Evolutionary conservation across 352 stramenopile genomes (phyloP).

Genomic region (Poterioochromonas sp.): DNA sequence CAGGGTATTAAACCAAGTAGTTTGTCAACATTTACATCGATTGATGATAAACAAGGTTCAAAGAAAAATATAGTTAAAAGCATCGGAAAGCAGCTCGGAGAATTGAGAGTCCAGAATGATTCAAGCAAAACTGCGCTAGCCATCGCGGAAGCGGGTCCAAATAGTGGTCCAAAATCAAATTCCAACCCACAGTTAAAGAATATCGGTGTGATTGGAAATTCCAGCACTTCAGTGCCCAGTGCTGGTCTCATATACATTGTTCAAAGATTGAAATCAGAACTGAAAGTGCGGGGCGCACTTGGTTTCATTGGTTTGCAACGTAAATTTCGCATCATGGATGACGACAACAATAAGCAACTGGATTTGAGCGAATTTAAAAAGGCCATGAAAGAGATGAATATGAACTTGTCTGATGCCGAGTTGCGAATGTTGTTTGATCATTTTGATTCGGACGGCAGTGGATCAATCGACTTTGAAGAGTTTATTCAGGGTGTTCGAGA

Average conservation of each 20-base stretch:
- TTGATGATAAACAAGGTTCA: neutral
- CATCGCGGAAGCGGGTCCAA: neutral
- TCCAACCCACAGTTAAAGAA: neutral
- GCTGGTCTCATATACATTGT: constrained; percentile 12
- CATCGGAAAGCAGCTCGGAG: no score
- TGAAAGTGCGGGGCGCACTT: constrained; percentile 56
- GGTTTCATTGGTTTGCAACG: constrained; percentile 69
- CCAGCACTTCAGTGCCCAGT: neutral
- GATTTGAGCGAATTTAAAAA: constrained; percentile 64
- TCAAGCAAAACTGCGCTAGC: neutral
- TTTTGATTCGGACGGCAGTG: constrained; percentile 50
- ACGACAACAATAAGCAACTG: constrained; percentile 60
- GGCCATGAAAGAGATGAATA: constrained; percentile 46
- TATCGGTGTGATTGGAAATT: neutral
- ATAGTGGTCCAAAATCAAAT: neutral
- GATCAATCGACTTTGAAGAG: constrained; percentile 47
- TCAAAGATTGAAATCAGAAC: constrained; percentile 27
- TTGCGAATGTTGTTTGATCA: constrained; percentile 50
- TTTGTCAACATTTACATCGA: neutral
- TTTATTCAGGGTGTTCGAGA: constrained; percentile 48
- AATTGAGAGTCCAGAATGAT: neutral
- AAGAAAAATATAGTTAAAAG: neutral
- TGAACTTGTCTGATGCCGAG: constrained; percentile 47
- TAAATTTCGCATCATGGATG: constrained; percentile 64
- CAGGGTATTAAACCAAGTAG: constrained; percentile 38